Evolutionary conservation across 768 basidiomycete species (phyloP).

Genomic region (Pisolithus marmoratus): DNA sequence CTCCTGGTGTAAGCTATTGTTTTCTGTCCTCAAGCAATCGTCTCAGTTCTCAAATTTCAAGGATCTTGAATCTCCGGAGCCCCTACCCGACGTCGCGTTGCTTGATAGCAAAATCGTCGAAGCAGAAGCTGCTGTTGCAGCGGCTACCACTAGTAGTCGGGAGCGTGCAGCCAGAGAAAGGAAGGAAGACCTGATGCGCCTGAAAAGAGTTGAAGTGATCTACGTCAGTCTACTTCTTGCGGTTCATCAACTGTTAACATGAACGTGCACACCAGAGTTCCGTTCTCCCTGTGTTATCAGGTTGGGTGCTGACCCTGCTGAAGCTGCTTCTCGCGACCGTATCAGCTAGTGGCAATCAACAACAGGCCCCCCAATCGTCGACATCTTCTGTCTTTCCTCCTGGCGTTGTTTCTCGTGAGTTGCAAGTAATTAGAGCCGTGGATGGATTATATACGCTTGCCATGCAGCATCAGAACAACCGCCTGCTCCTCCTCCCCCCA

Average conservation of each 20-base stretch:
- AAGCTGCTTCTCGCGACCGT: slow-evolving; percentile 92
- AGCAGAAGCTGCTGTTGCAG: slow-evolving; percentile 44
- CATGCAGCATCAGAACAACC: slow-evolving; percentile 55
- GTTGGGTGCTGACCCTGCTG: slow-evolving; percentile 88
- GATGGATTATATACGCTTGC: slow-evolving; percentile 3
- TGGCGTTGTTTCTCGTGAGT: slow-evolving; percentile 60
- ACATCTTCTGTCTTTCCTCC: slow-evolving; percentile 69
- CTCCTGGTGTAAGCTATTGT: slow-evolving; percentile 30
- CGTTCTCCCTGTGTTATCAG: slow-evolving; percentile 77
- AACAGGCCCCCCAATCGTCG: slow-evolving; percentile 58
- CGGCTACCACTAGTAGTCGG: slow-evolving; percentile 46
- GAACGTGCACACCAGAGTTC: slow-evolving; percentile 49
- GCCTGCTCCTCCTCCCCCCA: slow-evolving; percentile 60
- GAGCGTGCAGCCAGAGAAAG: slow-evolving; percentile 60
- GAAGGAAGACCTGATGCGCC: slow-evolving; percentile 76
- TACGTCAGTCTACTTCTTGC: slow-evolving; percentile 49
- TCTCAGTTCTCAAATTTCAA: slow-evolving; percentile 19
- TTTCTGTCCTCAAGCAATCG: neutral
- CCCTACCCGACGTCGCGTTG: slow-evolving; percentile 65
- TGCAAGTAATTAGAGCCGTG: neutral
- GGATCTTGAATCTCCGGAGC: slow-evolving; percentile 58
- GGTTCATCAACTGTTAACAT: neutral
- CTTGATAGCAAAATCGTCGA: slow-evolving; percentile 73
- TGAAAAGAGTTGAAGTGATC: slow-evolving; percentile 87
- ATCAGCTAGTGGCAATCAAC: slow-evolving; percentile 60